phyloP scores from a whole-genome alignment of 805 yeast genomes.

The Ogataea pini region DNA sequence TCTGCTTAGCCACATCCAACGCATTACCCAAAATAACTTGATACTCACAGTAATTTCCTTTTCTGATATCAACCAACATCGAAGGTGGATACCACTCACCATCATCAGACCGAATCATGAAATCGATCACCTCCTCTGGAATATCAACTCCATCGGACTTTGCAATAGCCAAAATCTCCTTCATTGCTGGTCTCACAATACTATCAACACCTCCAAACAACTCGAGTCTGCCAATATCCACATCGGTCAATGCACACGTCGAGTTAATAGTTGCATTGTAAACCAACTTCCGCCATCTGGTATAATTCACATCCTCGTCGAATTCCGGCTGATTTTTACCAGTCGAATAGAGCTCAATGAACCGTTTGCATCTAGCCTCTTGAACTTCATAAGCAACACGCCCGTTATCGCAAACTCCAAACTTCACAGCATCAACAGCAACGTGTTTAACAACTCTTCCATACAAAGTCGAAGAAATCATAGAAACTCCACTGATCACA shows the following conservation, averaged over 20 bases:
- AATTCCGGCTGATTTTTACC: constrained; percentile 31
- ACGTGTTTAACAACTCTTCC: constrained; percentile 37
- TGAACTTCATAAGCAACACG: constrained; percentile 29
- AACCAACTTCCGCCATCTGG: constrained; percentile 48
- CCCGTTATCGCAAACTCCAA: constrained; percentile 41
- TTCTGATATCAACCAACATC: constrained; percentile 48
- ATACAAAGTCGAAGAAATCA: constrained; percentile 37
- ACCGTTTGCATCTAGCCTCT: constrained; percentile 33
- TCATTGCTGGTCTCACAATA: constrained; percentile 60
- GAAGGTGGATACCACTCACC: constrained; percentile 46
- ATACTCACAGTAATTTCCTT: constrained; percentile 44
- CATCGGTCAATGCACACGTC: constrained; percentile 42
- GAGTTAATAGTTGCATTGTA: constrained; percentile 51
- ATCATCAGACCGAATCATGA: constrained; percentile 55
- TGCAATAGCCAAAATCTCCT: constrained; percentile 65
- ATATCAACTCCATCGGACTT: constrained; percentile 62
- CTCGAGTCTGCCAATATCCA: constrained; percentile 47
- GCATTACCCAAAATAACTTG: constrained; percentile 46
- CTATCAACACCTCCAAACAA: constrained; percentile 44
- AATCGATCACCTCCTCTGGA: constrained; percentile 47
- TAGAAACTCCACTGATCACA: constrained; percentile 42
- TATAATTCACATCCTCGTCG: constrained; percentile 40
- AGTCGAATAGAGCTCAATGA: constrained; percentile 37
- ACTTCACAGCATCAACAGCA: constrained; percentile 34
- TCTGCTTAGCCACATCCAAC: constrained; percentile 32